Evolutionary conservation across 306 rosid genomes (phyloP), one percentile per base, ranked within the genome.

Genomic region (Trifolium repens): DNA sequence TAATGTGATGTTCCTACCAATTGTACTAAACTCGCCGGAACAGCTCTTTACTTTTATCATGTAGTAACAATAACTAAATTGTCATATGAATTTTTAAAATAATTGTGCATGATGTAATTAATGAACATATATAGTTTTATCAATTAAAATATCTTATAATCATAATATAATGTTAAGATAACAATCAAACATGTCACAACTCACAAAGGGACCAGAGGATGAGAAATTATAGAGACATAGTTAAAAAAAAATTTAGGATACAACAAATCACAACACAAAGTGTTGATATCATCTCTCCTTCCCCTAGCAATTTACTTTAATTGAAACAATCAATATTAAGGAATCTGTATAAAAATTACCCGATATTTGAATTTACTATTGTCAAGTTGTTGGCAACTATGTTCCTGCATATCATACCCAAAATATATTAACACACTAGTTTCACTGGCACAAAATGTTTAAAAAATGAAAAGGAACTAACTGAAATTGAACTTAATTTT

Each of bases 311-410:
- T 2, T 50, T 32, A 19, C 11, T 16, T 54, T 54, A 19, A 54
- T 12, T 40, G 47, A 73, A 72, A 72, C 5, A 39, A 40, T 9
- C 66, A 66, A 12, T 39, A 17, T 17, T 17, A 34, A 50, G 55
- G 39, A 69, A 60, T 19, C 6, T 42, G 35, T 6, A 71, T 10
- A 11, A 75, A 37, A 79, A 15, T 82, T 53, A 93, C 98, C 98
- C 81, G 91, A 67, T 85, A 71, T 61, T 75, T 67, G 87, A 85
- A 64, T 75, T 61, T 6, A 74, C 88, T 63, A 84, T 34, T 10
- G 87, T 85, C 59, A 93, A 86, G 83, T 88, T 87, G 94, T 91
- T 93, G 76, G 86, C 96, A 13, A 93, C 96, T 42, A 87, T 71
- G 76, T 91, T 93, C 61, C 96, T 93, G 94, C 81, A 84, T 55